These are phyloP conservation scores for Phaeotremella skinneri DNA, from an alignment of 768 basidiomycete genomes.

Conservation along the genomic window DNA sequence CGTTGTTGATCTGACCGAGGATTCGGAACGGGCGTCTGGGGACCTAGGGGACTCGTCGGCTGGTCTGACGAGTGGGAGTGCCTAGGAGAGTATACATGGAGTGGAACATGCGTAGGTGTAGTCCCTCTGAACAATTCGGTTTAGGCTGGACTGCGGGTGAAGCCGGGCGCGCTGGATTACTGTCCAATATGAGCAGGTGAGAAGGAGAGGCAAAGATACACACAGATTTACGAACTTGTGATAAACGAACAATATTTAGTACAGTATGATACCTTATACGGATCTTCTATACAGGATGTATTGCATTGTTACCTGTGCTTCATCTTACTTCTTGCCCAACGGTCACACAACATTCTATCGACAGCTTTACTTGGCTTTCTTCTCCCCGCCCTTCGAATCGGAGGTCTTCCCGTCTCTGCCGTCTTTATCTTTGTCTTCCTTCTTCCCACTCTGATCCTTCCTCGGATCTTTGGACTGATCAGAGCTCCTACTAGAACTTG, in stretches of 20 bases:
- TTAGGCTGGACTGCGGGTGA: no score
- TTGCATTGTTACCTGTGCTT: constrained; percentile 3
- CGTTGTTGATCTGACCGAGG: constrained; percentile 2
- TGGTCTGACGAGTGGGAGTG: background rate
- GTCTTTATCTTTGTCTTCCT: constrained; percentile 12
- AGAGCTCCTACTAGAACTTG: no score
- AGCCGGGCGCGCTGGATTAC: no score
- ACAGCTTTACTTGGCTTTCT: constrained; percentile 15
- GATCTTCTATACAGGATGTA: background rate
- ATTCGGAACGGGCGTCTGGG: background rate
- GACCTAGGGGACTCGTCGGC: constrained; percentile 6
- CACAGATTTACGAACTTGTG: no score
- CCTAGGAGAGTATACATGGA: background rate
- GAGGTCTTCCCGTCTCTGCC: background rate
- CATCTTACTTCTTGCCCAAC: constrained; percentile 13
- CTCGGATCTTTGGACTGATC: constrained; percentile 1
- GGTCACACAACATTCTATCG: constrained; percentile 12
- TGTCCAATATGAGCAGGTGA: no score
- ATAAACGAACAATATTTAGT: no score
- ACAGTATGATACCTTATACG: background rate
- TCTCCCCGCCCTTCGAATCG: background rate
- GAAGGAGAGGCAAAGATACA: no score
- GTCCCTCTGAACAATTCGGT: no score
- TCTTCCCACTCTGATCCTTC: constrained; percentile 8
- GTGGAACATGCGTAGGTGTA: background rate